Evolutionary conservation across 306 rosid genomes (phyloP).

Genomic region (Sindora glabra): DNA sequence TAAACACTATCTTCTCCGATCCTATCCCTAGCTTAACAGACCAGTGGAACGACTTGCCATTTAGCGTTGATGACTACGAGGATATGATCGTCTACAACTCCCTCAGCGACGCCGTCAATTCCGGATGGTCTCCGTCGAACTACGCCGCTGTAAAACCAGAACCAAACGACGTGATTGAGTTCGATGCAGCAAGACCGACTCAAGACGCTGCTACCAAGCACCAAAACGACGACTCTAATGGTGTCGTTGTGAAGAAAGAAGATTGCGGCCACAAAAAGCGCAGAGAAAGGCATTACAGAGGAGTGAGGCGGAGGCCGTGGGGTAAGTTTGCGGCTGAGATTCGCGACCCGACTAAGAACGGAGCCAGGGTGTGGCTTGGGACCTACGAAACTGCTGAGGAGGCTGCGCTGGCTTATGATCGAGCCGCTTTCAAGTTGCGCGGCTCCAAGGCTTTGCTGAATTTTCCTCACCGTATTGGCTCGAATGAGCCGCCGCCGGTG

Average conservation of each 20-base stretch:
- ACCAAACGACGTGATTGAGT: neutral
- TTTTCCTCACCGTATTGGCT: conserved; percentile 47
- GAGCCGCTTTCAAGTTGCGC: conserved; percentile 45
- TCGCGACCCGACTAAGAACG: conserved; percentile 46
- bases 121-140: conserved; percentile 38
- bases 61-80: conserved; percentile 31
- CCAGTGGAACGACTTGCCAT: conserved; percentile 48
- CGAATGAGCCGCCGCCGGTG: conserved; percentile 38
- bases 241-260: neutral
- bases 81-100: conserved; percentile 47
- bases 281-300: conserved; percentile 32
- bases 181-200: neutral
- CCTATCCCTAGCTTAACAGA: conserved; percentile 11
- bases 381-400: conserved; percentile 56
- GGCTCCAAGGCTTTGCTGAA: conserved; percentile 56
- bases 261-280: neutral
- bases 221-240: neutral
- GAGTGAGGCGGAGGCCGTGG: conserved; percentile 52
- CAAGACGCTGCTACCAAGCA: neutral
- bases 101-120: conserved; percentile 27
- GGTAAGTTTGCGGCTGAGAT: conserved; percentile 59
- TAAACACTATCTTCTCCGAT: neutral
- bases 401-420: conserved; percentile 57
- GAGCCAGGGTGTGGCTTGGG: conserved; percentile 57
- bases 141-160: neutral